phyloP scores from a whole-genome alignment of 2,329 filamentous ascomycete species.

The Verticillium klebahnii region DNA sequence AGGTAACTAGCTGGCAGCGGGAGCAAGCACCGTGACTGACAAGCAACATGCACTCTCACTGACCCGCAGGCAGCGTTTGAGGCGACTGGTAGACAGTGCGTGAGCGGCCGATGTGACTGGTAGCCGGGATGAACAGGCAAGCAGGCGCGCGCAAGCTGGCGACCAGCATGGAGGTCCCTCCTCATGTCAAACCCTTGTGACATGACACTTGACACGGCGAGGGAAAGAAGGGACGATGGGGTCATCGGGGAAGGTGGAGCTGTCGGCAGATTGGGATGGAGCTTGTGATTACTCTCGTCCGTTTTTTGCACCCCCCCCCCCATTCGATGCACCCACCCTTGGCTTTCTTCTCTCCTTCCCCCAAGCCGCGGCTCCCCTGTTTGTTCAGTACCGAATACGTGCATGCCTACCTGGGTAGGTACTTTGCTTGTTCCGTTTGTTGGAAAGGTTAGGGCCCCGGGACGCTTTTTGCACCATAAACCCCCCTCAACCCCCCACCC shows the following conservation, averaged over 20 bases:
- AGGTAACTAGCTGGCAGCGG: too few species aligned
- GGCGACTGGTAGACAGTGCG: too few species aligned
- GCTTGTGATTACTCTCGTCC: neutral
- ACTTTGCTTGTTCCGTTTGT: too few species aligned
- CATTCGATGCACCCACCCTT: neutral
- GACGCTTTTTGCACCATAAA: neutral
- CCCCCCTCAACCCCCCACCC: neutral
- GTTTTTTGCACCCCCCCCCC: neutral
- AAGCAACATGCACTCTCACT: neutral
- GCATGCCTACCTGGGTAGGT: too few species aligned
- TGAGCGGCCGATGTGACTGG: neutral
- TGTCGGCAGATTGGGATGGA: neutral
- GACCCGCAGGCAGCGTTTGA: too few species aligned
- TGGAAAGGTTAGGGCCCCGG: too few species aligned
- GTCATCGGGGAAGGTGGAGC: neutral
- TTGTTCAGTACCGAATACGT: too few species aligned
- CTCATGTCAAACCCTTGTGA: neutral
- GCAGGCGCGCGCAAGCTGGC: neutral
- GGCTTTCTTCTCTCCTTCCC: neutral
- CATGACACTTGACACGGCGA: neutral
- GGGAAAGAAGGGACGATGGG: neutral
- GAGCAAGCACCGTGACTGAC: neutral
- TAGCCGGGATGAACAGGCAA: neutral
- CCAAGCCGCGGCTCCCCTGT: neutral
- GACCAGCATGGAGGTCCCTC: neutral